Evolutionary conservation across 2,329 filamentous ascomycete genomes (phyloP).

Genomic region (Colletotrichum lindemuthianum): DNA sequence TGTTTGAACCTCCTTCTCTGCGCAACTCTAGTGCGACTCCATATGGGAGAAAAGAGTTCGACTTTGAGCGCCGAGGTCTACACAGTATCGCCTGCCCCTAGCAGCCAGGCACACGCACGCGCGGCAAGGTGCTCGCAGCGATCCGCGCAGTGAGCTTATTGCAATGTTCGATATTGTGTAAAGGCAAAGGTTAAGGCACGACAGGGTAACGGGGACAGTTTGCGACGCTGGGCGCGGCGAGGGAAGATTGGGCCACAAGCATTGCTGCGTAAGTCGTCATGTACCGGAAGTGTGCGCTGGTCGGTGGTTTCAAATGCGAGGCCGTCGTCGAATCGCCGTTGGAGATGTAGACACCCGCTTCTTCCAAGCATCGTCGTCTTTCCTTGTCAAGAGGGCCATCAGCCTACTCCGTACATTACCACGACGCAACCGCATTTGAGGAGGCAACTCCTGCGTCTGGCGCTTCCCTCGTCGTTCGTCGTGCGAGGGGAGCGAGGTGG

Average conservation of each 20-base stretch:
- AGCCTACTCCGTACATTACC: too few relatives aligned
- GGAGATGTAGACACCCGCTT: background rate
- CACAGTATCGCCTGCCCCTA: background rate
- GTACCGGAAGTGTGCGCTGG: constrained; percentile 34
- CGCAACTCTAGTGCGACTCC: constrained; percentile 12
- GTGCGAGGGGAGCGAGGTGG: constrained; percentile 24
- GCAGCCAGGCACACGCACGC: constrained; percentile 9
- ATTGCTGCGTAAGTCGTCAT: constrained; percentile 9
- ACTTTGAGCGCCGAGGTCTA: constrained; percentile 21
- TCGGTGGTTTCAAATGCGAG: constrained; percentile 29
- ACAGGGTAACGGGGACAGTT: constrained; percentile 14
- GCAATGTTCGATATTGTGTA: too few relatives aligned
- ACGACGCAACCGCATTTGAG: too few relatives aligned
- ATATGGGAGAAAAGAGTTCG: constrained; percentile 1
- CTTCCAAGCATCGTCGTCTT: background rate
- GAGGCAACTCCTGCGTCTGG: constrained; percentile 8
- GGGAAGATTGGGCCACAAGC: constrained; percentile 20
- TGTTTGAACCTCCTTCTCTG: constrained; percentile 4
- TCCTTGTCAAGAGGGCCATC: too few relatives aligned
- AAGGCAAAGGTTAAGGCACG: too few relatives aligned
- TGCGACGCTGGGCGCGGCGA: constrained; percentile 7
- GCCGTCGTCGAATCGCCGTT: constrained; percentile 28
- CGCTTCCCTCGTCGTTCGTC: constrained; percentile 18
- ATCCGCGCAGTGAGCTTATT: constrained; percentile 23
- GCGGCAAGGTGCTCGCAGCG: constrained; percentile 13